Conservation (phyloP, 2,329 filamentous ascomycete genomes). For the Pseudonectria buxi region DNA sequence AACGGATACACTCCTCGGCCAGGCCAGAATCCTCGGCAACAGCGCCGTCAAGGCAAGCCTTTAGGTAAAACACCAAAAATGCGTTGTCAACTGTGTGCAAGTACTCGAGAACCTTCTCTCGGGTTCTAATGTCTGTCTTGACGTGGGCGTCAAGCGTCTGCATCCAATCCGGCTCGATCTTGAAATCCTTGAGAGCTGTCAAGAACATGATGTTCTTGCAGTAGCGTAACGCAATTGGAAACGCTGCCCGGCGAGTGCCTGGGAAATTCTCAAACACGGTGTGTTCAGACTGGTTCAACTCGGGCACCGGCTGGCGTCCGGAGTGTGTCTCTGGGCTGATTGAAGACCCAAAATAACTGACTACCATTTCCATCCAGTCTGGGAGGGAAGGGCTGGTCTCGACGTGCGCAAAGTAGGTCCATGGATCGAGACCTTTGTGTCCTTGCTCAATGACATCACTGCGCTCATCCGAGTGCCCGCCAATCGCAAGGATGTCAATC, state of each 20-base stretch:
- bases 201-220: slow-evolving; percentile 50
- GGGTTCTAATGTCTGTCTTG: slow-evolving; percentile 59
- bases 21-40: slow-evolving; percentile 35
- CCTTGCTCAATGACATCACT: slow-evolving; percentile 87
- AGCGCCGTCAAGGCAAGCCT: slow-evolving; percentile 52
- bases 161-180: slow-evolving; percentile 77
- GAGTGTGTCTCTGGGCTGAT: slow-evolving; percentile 29
- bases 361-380: slow-evolving; percentile 45
- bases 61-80: slow-evolving; percentile 39
- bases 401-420: slow-evolving; percentile 42
- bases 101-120: slow-evolving; percentile 51
- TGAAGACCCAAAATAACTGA: slow-evolving; percentile 39
- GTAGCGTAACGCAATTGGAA: slow-evolving; percentile 65
- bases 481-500: slow-evolving; percentile 80
- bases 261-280: slow-evolving; percentile 40
- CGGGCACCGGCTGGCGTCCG: slow-evolving; percentile 25
- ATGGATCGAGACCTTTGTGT: slow-evolving; percentile 72
- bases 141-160: slow-evolving; percentile 67
- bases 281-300: slow-evolving; percentile 4
- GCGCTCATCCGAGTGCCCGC: slow-evolving; percentile 58
- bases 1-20: slow-evolving; percentile 42
- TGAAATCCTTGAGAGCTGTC: slow-evolving; percentile 40
- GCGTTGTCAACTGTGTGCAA: slow-evolving; percentile 35
- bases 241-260: slow-evolving; percentile 45
- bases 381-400: slow-evolving; percentile 36